Evolutionary conservation across 1,139 yeast genomes (phyloP), one percentile per base, ranked within the genome.

Genomic region (Casaregolazyma suthepensis): DNA sequence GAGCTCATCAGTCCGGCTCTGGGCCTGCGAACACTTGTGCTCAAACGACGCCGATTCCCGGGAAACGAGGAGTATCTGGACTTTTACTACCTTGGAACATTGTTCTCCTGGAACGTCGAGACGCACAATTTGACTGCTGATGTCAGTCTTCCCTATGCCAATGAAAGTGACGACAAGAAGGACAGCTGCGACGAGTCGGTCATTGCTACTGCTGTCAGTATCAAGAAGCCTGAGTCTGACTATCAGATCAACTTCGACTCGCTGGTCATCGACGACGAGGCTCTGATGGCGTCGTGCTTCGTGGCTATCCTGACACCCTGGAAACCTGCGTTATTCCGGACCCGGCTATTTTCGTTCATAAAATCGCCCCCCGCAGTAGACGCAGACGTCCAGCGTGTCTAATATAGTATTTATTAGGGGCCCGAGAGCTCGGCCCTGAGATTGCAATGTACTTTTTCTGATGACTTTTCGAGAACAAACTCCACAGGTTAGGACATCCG

Each of bases 291-390:
- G 1, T 56, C 61, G 12, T 23, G 57, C 56, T n/a, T 54, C 38
- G 55, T 57, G n/a, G 55, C 60, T n/a, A 56, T 59, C 31, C 49
- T 59, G 59, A 56, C 57, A 12, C 58, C 52, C 26, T 59, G 61
- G 60, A 38, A 45, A 19, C 52, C 52, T 6, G 40, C 44, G 19
- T 17, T 42, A 22, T 44, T 37, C 15, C 40, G 42, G 13, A 17
- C n/a, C 3, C 20, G 43, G n/a, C 31, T 45, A 23, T 15, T 47
- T 37, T 37, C 64, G 54, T 35, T 56, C 58, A 29, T 59, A 55
- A 52, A 53, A 61, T 15, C 63, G 54, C 5, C 62, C 58, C n/a
- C 64, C 65, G 50, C 65, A 62, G 46, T 52, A 62, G 15, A 61
- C 51, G 52, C 65, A 62, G 13, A 54, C 57, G 31, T 61, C 63